Evolutionary conservation across 2,329 filamentous ascomycete genomes (phyloP), one percentile per base, ranked within the genome.

Genomic region (Phaeosphaeriaceae sp.): DNA sequence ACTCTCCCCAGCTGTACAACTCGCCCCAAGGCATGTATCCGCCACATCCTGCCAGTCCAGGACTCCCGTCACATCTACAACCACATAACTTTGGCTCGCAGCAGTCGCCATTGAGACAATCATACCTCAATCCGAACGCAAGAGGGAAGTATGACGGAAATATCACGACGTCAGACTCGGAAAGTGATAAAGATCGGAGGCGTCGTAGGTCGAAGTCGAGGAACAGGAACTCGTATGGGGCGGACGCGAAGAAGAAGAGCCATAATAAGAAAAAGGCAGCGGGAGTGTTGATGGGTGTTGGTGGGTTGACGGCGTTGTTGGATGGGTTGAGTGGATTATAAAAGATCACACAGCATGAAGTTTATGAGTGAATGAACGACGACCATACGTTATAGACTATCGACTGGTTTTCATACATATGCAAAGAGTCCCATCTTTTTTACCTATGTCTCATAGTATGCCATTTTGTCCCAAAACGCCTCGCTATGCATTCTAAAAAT

Each of bases 261-360:
- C 48, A 67, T 25, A 65, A 63, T 19, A 69, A 70, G 55, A 68
- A 62, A 22, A 70, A 67, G 31, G 68, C 74, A 11, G 66, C 74
- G 24, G 72, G 73, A 17, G 73, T 74, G 17, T 52, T 78, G 59
- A 69, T 76, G 57, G 74, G 72, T 11, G 73, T 77, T 49, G 75
- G 74, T 7, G 75, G 75, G n/a, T 60, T 77, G 63, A 76, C 75
- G 36, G 74, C 74, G 19, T 57, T 78, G 53, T 58, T 78, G 62
- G 75, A 78, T 68, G 73, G 73, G 21, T 60, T 76, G 59, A 65
- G 68, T 52, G 67, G 63, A 45, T 53, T 72, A 51, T 69, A 56
- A 31, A 15, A 44, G 5, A 2, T 9, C 11, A 21, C 27, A 7
- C 6, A 11, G 7, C 13, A 36, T 36, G 31, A 36, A 15, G 33